Conservation (phyloP, 768 basidiomycete species). For the Psilocybe tampanensis region DNA sequence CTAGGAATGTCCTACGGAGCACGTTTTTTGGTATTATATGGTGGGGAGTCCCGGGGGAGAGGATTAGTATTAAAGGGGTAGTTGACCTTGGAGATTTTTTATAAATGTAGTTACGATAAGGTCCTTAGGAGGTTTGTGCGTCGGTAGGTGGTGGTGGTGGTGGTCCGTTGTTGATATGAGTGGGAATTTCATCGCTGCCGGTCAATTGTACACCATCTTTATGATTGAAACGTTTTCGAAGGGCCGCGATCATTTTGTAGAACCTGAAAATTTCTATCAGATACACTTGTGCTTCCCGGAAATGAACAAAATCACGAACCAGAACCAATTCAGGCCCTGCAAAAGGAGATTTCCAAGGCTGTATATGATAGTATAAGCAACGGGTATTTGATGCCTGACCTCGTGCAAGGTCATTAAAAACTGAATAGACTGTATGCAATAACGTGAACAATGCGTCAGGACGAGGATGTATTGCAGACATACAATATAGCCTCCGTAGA, state of each 20-base stretch:
- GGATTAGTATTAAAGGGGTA: background rate
- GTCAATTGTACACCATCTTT: slow-evolving; percentile 23
- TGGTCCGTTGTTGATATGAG: slow-evolving; percentile 2
- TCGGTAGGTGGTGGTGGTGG: background rate
- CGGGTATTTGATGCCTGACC: slow-evolving; percentile 56
- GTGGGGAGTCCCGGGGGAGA: too few relatives aligned
- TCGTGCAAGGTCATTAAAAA: slow-evolving; percentile 64
- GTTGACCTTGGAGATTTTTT: background rate
- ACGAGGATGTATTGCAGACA: slow-evolving; percentile 15
- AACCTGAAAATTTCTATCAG: slow-evolving; percentile 45
- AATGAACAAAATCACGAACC: slow-evolving; percentile 44
- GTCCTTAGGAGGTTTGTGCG: background rate
- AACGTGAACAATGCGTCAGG: background rate
- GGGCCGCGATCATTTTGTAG: slow-evolving; percentile 68
- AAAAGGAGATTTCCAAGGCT: slow-evolving; percentile 64
- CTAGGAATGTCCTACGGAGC: background rate
- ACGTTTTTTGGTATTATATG: background rate
- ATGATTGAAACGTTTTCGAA: slow-evolving; percentile 59
- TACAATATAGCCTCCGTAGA: slow-evolving; percentile 65
- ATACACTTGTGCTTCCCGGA: background rate
- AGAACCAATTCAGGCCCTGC: slow-evolving; percentile 77
- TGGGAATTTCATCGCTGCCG: slow-evolving; percentile 15
- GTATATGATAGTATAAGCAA: slow-evolving; percentile 52
- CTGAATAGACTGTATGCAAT: slow-evolving; percentile 53
- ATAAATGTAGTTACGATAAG: background rate